Evolutionary conservation across 345 rosid genomes (phyloP).

Genomic region (Heritiera fomes): DNA sequence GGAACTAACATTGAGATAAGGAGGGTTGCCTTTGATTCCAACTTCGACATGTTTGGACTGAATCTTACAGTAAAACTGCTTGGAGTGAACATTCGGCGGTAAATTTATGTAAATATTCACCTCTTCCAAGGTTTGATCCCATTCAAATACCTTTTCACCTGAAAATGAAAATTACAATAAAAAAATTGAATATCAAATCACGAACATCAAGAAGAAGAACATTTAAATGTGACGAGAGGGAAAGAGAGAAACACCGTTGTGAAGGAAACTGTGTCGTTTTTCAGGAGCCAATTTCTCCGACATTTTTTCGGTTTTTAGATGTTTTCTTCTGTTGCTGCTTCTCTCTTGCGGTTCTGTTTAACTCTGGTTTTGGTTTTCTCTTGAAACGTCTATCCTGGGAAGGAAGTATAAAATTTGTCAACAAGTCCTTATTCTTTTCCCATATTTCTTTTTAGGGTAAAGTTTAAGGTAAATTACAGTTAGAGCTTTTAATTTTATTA

Average conservation of each 20-base stretch:
- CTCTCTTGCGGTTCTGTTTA: neutral
- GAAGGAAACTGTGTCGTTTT: conserved; percentile 54
- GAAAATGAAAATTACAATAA: neutral
- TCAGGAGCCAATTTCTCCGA: conserved; percentile 72
- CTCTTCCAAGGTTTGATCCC: conserved; percentile 96
- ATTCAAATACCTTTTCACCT: conserved; percentile 83
- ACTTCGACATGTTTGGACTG: conserved; percentile 81
- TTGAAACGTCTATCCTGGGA: neutral
- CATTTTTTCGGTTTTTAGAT: conserved; percentile 29
- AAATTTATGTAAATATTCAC: conserved; percentile 71
- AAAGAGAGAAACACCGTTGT: conserved; percentile 38
- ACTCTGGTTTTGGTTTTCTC: conserved; percentile 1
- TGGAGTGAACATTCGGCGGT: conserved; percentile 68
- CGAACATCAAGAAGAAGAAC: neutral
- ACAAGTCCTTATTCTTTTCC: neutral
- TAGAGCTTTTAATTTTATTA: too few species aligned
- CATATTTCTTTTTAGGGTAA: neutral
- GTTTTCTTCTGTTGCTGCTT: neutral
- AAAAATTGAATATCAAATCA: neutral
- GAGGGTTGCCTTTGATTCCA: conserved; percentile 96
- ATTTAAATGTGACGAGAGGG: neutral
- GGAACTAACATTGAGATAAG: conserved; percentile 73
- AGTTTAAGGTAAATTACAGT: neutral
- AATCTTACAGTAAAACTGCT: conserved; percentile 82
- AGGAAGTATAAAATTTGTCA: neutral